These are phyloP conservation scores for Aspergillus unguis DNA, from an alignment of 2,329 filamentous ascomycete species.

Conservation along the genomic window DNA sequence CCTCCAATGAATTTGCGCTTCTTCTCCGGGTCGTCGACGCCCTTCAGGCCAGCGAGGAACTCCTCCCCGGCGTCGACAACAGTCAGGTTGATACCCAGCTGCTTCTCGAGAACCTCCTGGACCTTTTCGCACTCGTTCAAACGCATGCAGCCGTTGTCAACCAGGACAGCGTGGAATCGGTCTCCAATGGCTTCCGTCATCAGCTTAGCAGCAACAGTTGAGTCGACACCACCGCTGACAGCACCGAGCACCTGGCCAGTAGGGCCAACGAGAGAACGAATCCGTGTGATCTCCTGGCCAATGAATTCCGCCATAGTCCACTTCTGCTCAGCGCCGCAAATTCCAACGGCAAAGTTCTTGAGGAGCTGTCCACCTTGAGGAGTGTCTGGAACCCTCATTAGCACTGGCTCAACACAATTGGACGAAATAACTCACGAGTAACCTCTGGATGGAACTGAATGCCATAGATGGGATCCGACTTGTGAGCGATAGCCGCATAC, in stretches of 20 bases:
- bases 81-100: constrained; percentile 86
- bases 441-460: constrained; percentile 92
- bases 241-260: constrained; percentile 78
- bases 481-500: constrained; percentile 67
- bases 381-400: constrained; percentile 19
- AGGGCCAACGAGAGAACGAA: constrained; percentile 75
- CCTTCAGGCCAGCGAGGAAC: constrained; percentile 74
- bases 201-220: constrained; percentile 79
- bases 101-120: constrained; percentile 70
- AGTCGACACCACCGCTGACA: constrained; percentile 81
- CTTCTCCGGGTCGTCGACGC: constrained; percentile 74
- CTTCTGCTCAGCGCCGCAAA: constrained; percentile 71
- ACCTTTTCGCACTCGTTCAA: constrained; percentile 81
- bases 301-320: constrained; percentile 88
- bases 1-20: constrained; percentile 90
- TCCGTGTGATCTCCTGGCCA: constrained; percentile 74
- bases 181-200: constrained; percentile 85
- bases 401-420: background rate
- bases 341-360: constrained; percentile 77
- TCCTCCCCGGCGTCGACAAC: constrained; percentile 74
- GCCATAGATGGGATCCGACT: constrained; percentile 64
- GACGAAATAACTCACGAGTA: constrained; percentile 39
- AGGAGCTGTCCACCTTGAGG: constrained; percentile 66
- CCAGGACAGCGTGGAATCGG: constrained; percentile 77
- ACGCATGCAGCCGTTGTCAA: constrained; percentile 84